Base-by-base conservation (phyloP, 306 rosid species). In the Cucurbita maxima region DNA sequence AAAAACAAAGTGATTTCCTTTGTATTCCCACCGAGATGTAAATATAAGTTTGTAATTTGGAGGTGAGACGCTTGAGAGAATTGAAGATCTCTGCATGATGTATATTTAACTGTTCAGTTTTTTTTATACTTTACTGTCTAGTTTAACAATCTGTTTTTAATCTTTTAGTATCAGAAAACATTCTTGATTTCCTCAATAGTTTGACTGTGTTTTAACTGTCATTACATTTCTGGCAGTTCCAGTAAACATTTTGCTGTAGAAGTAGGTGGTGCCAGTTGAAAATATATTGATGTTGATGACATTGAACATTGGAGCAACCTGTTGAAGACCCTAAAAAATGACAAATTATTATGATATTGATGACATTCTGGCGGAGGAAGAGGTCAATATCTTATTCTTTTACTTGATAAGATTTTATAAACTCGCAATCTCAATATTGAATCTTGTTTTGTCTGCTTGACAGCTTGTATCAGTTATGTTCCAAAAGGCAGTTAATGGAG, bases 281-380 rank as follows among this genome's bases (percentile, higher is more conserved):
- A 16, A 51, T 71, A 71, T 53, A 52, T 38, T 67, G 71, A 61
- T 82, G 14, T 62, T 78, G 7, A 15, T 77, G 78, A 82, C 76
- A 76, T 58, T 55, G 81, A 76, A 75, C 72, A 73, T 73, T 53
- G 40, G 76, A 74, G 79, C 57, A 70, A 59, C 74, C 68, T 72
- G 79, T 40, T 34, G 71, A 58, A 71, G 45, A 50, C 73, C 36
- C 70, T 38, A 37, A 47, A 15, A 76, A 76, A 94, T 87, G 97
- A 87, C 86, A 53, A 87, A 76, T 68, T 94, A 90, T 85, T 94
- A 87, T 79, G 94, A 90, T 80, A 78, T 90, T 72, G 88, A 87
- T 74, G 98, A 90, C 80, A 90, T 94, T 80, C 63, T 88, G 45
- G 81, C 88, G 2, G 97, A 90, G 74, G 96, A 87, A 84, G 92